phyloP scores from a whole-genome alignment of 2,329 filamentous ascomycete species.

The Aphanoascus verrucosus region DNA sequence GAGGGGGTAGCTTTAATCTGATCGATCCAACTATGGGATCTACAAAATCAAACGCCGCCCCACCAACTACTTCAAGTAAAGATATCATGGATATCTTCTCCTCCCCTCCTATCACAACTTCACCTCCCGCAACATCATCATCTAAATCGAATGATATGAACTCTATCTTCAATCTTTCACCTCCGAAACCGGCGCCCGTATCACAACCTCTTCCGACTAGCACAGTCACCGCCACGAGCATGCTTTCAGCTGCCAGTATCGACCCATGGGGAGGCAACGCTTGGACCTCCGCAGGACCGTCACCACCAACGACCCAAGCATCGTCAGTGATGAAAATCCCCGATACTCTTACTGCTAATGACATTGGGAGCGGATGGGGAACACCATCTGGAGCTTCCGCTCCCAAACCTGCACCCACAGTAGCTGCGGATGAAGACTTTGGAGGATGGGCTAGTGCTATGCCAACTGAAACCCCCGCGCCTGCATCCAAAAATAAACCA shows the following conservation, averaged over 20 bases:
- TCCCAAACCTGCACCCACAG: constrained; percentile 47
- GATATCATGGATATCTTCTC: constrained; percentile 70
- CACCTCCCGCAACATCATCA: constrained; percentile 34
- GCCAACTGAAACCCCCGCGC: constrained; percentile 38
- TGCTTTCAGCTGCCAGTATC: constrained; percentile 33
- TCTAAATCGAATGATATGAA: constrained; percentile 36
- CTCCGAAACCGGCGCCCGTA: constrained; percentile 27
- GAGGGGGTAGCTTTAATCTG: constrained; percentile 34
- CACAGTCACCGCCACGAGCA: constrained; percentile 34
- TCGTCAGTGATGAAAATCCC: constrained; percentile 33
- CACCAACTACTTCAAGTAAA: constrained; percentile 46
- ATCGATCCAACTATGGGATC: constrained; percentile 17
- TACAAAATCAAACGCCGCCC: constrained; percentile 35
- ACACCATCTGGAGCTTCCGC: constrained; percentile 24
- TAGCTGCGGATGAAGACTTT: constrained; percentile 87
- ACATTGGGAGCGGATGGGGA: constrained; percentile 58
- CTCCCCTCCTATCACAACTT: constrained; percentile 35
- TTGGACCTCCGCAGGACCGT: constrained; percentile 59
- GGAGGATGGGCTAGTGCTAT: constrained; percentile 79
- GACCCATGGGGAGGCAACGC: constrained; percentile 83
- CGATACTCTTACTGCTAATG: constrained; percentile 44
- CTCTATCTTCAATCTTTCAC: constrained; percentile 76
- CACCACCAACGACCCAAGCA: constrained; percentile 33
- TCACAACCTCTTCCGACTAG: constrained; percentile 22
- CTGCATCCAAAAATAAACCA: constrained; percentile 42